Evolutionary conservation across 2,329 filamentous ascomycete species (phyloP).

Genomic region (Trichoderma atroviride): DNA sequence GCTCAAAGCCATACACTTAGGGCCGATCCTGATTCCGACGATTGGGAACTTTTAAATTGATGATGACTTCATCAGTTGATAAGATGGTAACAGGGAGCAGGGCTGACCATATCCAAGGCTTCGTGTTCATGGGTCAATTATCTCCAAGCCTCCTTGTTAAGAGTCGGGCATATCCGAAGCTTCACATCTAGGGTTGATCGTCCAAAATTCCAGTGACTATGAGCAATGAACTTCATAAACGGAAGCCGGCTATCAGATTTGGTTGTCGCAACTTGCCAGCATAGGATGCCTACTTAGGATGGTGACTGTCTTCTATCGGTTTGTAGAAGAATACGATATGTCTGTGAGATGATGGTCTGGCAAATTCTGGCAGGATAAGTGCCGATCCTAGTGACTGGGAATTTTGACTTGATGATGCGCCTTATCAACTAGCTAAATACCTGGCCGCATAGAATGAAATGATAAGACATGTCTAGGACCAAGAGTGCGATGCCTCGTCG

Average conservation of each 20-base stretch:
- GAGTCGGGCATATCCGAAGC: background rate
- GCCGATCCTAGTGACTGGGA: conserved; percentile 29
- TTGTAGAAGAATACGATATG: conserved; percentile 31
- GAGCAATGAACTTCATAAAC: background rate
- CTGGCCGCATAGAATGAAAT: conserved; percentile 21
- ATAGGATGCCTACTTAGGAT: background rate
- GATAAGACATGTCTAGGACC: conserved; percentile 32
- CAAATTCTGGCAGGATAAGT: background rate
- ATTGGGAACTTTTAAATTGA: background rate
- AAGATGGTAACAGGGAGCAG: background rate
- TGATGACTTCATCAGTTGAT: background rate
- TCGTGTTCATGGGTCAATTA: background rate
- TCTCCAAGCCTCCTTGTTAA: background rate
- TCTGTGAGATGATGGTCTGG: conserved; percentile 1
- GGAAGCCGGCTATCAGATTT: background rate
- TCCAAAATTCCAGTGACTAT: background rate
- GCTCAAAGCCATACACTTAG: conserved; percentile 12
- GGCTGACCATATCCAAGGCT: background rate
- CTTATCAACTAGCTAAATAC: conserved; percentile 15
- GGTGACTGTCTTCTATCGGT: conserved; percentile 21
- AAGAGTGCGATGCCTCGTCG: background rate
- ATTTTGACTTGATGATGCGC: background rate
- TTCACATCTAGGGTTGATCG: background rate
- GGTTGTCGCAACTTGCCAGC: too few species aligned
- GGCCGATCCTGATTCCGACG: conserved; percentile 1